Conservation (phyloP, 306 rosid species). For the Cicer bijugum region DNA sequence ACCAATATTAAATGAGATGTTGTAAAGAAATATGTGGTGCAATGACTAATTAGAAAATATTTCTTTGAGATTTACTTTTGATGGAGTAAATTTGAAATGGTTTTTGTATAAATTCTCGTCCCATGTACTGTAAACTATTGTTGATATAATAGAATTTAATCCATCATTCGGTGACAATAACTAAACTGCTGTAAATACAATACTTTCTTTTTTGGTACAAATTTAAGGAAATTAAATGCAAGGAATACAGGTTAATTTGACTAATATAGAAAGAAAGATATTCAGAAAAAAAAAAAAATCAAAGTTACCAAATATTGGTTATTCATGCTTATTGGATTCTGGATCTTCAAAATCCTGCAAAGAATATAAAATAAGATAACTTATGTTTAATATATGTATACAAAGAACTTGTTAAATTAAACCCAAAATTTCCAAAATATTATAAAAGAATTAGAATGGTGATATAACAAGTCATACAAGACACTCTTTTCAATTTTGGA, state of each 20-base stretch:
- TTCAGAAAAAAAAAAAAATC: not conserved
- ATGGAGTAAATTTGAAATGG: no score
- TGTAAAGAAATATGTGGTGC: no score
- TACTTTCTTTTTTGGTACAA: not conserved
- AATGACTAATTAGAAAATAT: no score
- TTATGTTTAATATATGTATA: conserved; percentile 8
- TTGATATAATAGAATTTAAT: not conserved
- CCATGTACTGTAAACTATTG: not conserved
- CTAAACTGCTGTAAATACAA: conserved; percentile 24
- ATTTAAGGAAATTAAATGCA: not conserved
- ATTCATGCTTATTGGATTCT: conserved; percentile 36
- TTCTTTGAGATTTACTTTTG: no score
- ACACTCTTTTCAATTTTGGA: not conserved
- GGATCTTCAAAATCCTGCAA: conserved; percentile 56
- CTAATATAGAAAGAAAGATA: conserved; percentile 23
- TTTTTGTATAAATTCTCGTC: no score
- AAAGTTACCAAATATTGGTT: conserved; percentile 6
- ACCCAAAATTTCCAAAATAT: conserved; percentile 35
- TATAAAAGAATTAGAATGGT: not conserved
- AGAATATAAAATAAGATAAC: not conserved
- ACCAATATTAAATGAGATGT: no score
- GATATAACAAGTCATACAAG: not conserved
- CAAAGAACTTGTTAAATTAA: conserved; percentile 23
- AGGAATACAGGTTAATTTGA: conserved; percentile 24
- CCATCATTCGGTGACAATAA: not conserved